These are phyloP conservation scores for Mucuna pruriens DNA, from an alignment of 306 rosid species.

Conservation along the genomic window DNA sequence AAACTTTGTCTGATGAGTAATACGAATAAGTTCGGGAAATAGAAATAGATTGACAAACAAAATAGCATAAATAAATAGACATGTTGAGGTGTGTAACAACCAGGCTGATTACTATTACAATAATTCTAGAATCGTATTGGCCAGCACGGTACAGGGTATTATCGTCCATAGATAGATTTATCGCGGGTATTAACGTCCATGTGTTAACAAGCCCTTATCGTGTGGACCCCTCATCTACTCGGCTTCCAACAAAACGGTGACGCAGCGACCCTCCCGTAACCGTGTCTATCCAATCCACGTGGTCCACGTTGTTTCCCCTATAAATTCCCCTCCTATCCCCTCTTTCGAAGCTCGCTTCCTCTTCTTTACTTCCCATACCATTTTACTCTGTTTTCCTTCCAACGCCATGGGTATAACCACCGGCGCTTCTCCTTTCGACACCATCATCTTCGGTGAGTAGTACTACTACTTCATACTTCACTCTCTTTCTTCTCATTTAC, in stretches of 20 bases:
- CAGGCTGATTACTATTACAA: background rate
- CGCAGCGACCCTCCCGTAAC: background rate
- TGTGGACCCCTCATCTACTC: constrained; percentile 40
- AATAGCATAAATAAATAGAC: background rate
- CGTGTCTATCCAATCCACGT: constrained; percentile 32
- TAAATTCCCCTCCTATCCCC: constrained; percentile 15
- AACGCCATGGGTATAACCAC: constrained; percentile 47
- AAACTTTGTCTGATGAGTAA: background rate
- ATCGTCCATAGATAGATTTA: background rate
- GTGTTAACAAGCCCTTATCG: too few relatives aligned
- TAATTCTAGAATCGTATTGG: background rate
- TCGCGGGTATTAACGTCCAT: background rate
- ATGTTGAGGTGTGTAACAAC: background rate
- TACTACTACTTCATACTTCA: background rate
- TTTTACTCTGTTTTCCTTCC: background rate
- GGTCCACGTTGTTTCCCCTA: constrained; percentile 20
- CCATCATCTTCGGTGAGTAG: constrained; percentile 65
- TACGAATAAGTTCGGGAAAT: background rate
- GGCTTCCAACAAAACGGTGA: constrained; percentile 34
- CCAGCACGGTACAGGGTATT: background rate
- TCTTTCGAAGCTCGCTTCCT: background rate
- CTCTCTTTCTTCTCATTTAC: background rate
- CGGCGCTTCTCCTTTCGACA: constrained; percentile 48
- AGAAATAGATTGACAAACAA: background rate
- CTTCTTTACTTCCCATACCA: background rate